Evolutionary conservation across 768 basidiomycete genomes (phyloP).

Genomic region (Suillus brevipes): DNA sequence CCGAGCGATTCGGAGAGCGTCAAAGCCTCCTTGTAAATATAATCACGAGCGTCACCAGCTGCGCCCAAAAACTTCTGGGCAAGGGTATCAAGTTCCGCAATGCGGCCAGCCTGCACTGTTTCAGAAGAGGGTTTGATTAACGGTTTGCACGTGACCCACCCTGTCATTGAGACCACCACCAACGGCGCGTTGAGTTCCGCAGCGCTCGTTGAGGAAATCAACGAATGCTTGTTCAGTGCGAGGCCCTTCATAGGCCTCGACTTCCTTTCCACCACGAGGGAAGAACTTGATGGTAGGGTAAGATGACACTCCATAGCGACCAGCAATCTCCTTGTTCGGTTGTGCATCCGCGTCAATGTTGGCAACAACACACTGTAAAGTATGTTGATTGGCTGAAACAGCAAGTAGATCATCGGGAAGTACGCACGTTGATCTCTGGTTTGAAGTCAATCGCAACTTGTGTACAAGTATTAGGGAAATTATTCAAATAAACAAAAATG

Average conservation of each 20-base stretch:
- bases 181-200: slow-evolving; percentile 80
- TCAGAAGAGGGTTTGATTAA: not conserved
- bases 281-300: slow-evolving; percentile 98
- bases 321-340: slow-evolving; percentile 69
- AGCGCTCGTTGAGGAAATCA: slow-evolving; percentile 79
- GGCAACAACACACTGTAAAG: slow-evolving; percentile 76
- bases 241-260: slow-evolving; percentile 66
- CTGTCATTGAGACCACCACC: slow-evolving; percentile 78
- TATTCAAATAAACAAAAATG: not conserved
- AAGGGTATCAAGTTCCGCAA: slow-evolving; percentile 72
- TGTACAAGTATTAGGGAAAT: slow-evolving; percentile 7
- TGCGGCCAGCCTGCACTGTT: slow-evolving; percentile 70
- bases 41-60: slow-evolving; percentile 51
- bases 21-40: slow-evolving; percentile 67
- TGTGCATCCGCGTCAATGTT: slow-evolving; percentile 89
- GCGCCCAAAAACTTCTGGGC: slow-evolving; percentile 76
- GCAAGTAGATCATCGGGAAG: slow-evolving; percentile 1
- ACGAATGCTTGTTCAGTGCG: slow-evolving; percentile 78
- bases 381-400: not conserved
- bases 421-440: slow-evolving; percentile 67
- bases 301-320: slow-evolving; percentile 68
- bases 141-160: slow-evolving; percentile 37
- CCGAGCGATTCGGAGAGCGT: slow-evolving; percentile 49
- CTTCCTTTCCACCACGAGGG: slow-evolving; percentile 66
- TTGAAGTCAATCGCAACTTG: slow-evolving; percentile 78